Base-by-base conservation (phyloP, 2,329 filamentous ascomycete species). In the Beauveria medogensis region DNA sequence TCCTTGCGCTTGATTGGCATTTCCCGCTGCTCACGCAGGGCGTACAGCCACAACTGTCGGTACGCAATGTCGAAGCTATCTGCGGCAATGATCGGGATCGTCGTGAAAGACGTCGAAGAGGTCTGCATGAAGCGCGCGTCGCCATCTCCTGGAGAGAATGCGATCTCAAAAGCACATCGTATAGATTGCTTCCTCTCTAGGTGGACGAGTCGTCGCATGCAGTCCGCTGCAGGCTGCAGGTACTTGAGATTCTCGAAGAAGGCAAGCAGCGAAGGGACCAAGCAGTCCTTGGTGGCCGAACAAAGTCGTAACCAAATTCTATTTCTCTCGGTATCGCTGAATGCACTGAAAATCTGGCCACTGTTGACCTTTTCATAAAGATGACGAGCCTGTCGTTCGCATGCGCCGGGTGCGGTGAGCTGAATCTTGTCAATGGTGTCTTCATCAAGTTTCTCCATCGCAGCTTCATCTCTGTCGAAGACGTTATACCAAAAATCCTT, bases 401-500 rank as follows among this genome's bases (percentile, higher is more conserved):
- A 73, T 18, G 63, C 65, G 16, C 65, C 60, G 50, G 68, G 72
- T n/a, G 71, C 70, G 22, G 60, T 69, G 8, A 71, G 64, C 63
- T 76, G 64, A 40, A 76, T 64, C n/a, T 56, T 65, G 61, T 73
- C 67, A n/a, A 75, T 66, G 9, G 67, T 72, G 56, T 64, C 58
- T 60, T 63, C 59, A 64, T 72, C 64, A 20, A 73, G 65, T 61
- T 65, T 69, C 46, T 64, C 48, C 63, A 73, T 71, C 58, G 59
- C 61, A 41, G 65, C 47, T 54, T 41, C 55, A 48, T 73, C 65
- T 56, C 65, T 52, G 48, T 65, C 59, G 40, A 74, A 67, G 44
- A 74, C 65, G 46, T 66, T 63, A 34, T 60, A 65, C 68, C 65
- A 75, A 64, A 74, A 71, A 50, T 69, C 61, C 63, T 68, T 65